Evolutionary conservation across 495 filamentous ascomycete genomes (phyloP), one percentile per base, ranked within the genome.

Genomic region (Sphaerosporella brunnea): DNA sequence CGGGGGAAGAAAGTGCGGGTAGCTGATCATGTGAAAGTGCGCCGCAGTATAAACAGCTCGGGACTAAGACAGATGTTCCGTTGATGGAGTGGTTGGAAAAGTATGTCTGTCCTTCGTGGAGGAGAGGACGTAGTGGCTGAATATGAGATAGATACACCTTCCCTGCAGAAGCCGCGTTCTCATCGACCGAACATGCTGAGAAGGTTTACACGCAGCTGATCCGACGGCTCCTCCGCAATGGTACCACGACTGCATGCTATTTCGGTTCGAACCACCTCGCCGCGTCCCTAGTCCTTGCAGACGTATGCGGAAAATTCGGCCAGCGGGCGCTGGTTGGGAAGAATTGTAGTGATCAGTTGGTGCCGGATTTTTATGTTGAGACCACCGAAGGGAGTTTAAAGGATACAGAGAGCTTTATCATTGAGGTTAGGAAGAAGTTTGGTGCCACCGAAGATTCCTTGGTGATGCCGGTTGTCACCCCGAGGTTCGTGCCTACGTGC

Each of bases 241-340:
- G 78, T 8, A 69, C 76, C 50, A 82, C 78, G 1, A 80, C 73
- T 1, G 78, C 78, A 0, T 68, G 69, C 4, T 81, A 80, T 59
- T 80, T 79, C 52, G 74, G 68, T 8, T 77, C 73, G 1, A 61
- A 70, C 1, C 76, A 82, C 51, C 66, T 65, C 2, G 63, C 68
- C 7, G 75, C 74, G 3, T 74, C 74, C 2, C 66, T 68, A 18
- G 69, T 77, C 34, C 69, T 82, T 7, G 76, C 75, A 0, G 67
- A 75, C 19, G 63, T 71, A 2, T 80, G 78, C 47, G 51, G 68
- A 1, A 59, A 61, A 11, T 66, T 68, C 41, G 73, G 75, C 1
- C 78, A 81, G 59, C 66, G 78, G 13, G 78, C 78, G 0, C 63
- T 78, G 2, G 69, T 82, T 3, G 78, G 78, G 1, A 80, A 79